phyloP scores from a whole-genome alignment of 1,284 basidiomycete genomes.

The Tranzscheliella williamsii region DNA sequence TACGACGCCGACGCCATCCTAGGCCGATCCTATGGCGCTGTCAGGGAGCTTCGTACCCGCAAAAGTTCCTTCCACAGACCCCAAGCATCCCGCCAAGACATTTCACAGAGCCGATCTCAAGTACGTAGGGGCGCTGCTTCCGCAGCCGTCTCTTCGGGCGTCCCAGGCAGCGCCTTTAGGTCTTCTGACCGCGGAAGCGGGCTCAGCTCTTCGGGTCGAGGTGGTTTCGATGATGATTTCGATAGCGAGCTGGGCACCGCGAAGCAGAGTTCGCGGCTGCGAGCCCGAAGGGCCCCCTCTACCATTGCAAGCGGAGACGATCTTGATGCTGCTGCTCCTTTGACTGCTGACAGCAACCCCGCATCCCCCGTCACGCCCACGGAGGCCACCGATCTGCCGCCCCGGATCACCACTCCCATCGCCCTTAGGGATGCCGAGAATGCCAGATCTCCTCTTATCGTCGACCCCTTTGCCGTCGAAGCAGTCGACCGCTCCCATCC shows the following conservation, averaged over 20 bases:
- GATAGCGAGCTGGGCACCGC: constrained; percentile 27
- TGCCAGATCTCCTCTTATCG: constrained; percentile 35
- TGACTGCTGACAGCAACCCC: background rate
- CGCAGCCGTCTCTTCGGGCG: too few species aligned
- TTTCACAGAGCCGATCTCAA: too few species aligned
- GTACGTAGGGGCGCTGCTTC: too few species aligned
- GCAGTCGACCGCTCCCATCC: constrained; percentile 1
- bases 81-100: too few species aligned
- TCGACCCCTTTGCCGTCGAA: constrained; percentile 16
- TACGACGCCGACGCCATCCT: constrained; percentile 33
- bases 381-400: constrained; percentile 9
- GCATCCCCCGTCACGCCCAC: background rate
- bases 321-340: constrained; percentile 1
- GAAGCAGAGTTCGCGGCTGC: constrained; percentile 3
- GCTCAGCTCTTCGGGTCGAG: constrained; percentile 17
- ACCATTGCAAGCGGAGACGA: constrained; percentile 22
- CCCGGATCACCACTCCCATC: constrained; percentile 17
- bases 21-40: constrained; percentile 34
- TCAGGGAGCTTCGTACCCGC: constrained; percentile 34
- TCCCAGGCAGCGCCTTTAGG: constrained; percentile 16
- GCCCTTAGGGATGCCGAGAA: constrained; percentile 37
- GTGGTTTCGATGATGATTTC: constrained; percentile 29
- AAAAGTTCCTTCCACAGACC: constrained; percentile 9
- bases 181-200: constrained; percentile 11
- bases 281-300: constrained; percentile 3